phyloP scores from a whole-genome alignment of 106 monocot genomes.

The Dactylorhiza incarnata region DNA sequence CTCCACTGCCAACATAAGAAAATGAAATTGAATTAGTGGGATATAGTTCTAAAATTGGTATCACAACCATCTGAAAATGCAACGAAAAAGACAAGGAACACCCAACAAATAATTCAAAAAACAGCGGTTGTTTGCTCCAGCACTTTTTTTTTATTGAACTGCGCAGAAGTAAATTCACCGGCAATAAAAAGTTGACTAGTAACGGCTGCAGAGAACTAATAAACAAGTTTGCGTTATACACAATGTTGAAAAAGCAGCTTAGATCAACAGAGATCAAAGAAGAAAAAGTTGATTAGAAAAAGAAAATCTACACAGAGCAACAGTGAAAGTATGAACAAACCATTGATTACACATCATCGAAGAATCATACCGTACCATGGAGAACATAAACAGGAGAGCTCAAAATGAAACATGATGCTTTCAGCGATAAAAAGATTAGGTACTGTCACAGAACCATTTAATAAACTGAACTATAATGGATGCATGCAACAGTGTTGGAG shows the following conservation, averaged over 20 bases:
- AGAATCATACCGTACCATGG: background rate
- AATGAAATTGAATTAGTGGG: background rate
- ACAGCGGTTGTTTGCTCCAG: background rate
- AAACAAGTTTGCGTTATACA: background rate
- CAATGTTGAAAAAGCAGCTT: background rate
- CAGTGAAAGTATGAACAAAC: background rate
- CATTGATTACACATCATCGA: background rate
- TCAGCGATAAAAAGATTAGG: background rate
- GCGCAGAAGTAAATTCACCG: background rate
- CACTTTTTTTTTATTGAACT: background rate
- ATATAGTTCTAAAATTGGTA: background rate
- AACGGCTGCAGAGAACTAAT: background rate
- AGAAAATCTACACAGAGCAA: background rate
- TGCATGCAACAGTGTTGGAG: background rate
- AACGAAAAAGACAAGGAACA: background rate
- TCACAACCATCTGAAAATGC: background rate
- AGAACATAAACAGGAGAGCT: background rate
- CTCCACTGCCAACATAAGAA: slow-evolving; percentile 23
- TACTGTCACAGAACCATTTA: background rate
- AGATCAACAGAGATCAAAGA: background rate
- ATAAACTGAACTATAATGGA: background rate
- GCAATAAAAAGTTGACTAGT: background rate
- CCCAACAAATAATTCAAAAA: background rate
- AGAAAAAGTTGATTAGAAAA: background rate
- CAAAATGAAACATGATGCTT: background rate